Evolutionary conservation across 78 protist genomes (phyloP).

Genomic region (Dictyostelium discoideum): DNA sequence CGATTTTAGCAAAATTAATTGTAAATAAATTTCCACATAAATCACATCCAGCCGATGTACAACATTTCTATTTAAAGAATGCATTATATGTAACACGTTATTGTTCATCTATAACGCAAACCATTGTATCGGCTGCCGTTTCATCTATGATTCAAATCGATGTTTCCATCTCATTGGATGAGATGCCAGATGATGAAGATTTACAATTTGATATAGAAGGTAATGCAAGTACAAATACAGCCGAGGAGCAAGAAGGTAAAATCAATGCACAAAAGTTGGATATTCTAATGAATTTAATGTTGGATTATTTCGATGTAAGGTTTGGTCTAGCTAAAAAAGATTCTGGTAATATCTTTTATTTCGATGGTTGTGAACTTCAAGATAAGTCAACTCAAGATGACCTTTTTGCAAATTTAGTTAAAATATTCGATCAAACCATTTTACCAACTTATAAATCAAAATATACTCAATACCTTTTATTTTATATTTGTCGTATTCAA

Average conservation of each 20-base stretch:
- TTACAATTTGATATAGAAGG: slow-evolving; percentile 51
- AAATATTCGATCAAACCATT: slow-evolving; percentile 31
- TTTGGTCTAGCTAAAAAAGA: slow-evolving; percentile 32
- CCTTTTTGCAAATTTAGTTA: slow-evolving; percentile 9
- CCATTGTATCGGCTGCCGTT: not conserved
- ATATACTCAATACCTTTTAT: slow-evolving; percentile 58
- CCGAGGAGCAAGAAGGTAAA: slow-evolving; percentile 31
- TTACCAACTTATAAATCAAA: slow-evolving; percentile 70
- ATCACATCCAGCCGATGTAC: slow-evolving; percentile 60
- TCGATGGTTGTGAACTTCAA: slow-evolving; percentile 13
- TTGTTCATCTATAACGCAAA: slow-evolving; percentile 41
- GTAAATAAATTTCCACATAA: slow-evolving; percentile 49
- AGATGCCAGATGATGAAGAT: slow-evolving; percentile 69
- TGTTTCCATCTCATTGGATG: slow-evolving; percentile 56
- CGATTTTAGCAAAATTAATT: not conserved
- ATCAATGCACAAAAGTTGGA: slow-evolving; percentile 68
- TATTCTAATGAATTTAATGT: slow-evolving; percentile 58
- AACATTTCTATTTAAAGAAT: slow-evolving; percentile 62
- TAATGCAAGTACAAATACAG: not conserved
- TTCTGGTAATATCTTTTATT: slow-evolving; percentile 46
- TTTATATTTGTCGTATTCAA: slow-evolving; percentile 21
- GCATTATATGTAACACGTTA: slow-evolving; percentile 63
- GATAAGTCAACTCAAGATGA: slow-evolving; percentile 35
- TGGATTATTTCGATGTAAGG: slow-evolving; percentile 47
- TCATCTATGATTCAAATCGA: slow-evolving; percentile 43